A percentile compares a stretch with the other conserved stretches of the same genome.
Evolutionary conservation across 495 filamentous ascomycete species (phyloP).

Genomic region (Penicillium parvum): DNA sequence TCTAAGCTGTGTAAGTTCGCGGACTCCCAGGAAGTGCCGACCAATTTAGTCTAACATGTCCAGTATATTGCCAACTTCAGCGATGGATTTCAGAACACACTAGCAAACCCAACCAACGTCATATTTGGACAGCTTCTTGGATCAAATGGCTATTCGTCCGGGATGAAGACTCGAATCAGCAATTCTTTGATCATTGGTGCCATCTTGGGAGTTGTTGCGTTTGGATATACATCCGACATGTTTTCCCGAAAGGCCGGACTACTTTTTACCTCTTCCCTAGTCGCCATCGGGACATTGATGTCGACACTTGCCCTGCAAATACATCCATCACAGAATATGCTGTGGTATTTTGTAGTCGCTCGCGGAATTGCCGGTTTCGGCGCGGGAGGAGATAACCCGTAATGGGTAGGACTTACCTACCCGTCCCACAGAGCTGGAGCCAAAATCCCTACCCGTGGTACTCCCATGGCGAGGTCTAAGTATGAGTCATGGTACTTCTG

Average conservation of each 20-base stretch:
- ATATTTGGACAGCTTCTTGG: constrained; percentile 34
- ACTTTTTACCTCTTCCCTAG: constrained; percentile 31
- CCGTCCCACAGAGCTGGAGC: too few relatives aligned
- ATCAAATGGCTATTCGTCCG: constrained; percentile 21
- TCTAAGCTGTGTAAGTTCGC: constrained; percentile 21
- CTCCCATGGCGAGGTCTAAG: too few relatives aligned
- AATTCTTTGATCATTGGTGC: constrained; percentile 32
- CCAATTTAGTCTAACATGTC: background rate
- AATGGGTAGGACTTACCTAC: too few relatives aligned
- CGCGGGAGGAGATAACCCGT: constrained; percentile 35
- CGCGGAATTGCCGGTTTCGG: constrained; percentile 34
- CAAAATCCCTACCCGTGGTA: too few relatives aligned
- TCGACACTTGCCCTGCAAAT: constrained; percentile 31
- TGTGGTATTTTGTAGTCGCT: constrained; percentile 34
- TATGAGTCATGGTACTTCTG: too few relatives aligned
- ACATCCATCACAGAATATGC: constrained; percentile 28
- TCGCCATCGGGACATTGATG: constrained; percentile 33
- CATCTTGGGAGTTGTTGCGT: constrained; percentile 31
- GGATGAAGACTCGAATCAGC: constrained; percentile 35
- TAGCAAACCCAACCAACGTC: constrained; percentile 37
- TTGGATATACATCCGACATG: constrained; percentile 34
- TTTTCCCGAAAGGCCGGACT: constrained; percentile 27
- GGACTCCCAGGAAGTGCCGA: background rate
- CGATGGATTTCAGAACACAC: constrained; percentile 31
- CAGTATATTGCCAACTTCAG: constrained; percentile 39